These are phyloP conservation scores for Castanea mollissima DNA, from an alignment of 306 rosid species.

Conservation along the genomic window DNA sequence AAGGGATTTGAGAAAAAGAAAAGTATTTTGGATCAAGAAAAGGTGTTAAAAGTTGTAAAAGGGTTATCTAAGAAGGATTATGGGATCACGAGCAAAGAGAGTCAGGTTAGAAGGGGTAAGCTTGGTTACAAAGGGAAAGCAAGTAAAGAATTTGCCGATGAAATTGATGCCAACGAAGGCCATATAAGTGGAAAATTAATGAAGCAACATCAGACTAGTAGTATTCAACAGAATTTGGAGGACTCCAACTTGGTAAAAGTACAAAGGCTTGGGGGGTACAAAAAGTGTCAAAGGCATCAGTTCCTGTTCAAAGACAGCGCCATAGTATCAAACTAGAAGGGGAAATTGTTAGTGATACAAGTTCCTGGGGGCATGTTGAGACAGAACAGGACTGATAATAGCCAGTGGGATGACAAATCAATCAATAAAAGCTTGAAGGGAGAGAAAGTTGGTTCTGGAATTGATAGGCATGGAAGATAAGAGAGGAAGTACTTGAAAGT, in stretches of 20 bases:
- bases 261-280: conserved; percentile 9
- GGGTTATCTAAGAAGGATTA: conserved; percentile 18
- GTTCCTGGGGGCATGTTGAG: conserved; percentile 19
- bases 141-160: conserved; percentile 23
- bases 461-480: conserved; percentile 15
- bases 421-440: conserved; percentile 19
- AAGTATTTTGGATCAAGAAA: conserved; percentile 15
- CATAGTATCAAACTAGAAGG: conserved; percentile 5
- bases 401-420: conserved; percentile 27
- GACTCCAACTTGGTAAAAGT: conserved; percentile 15
- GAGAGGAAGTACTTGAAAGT: conserved; percentile 30
- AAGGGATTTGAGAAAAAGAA: conserved; percentile 15
- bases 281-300: conserved; percentile 13
- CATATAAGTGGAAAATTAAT: conserved; percentile 23
- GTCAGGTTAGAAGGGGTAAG: not conserved
- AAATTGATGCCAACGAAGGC: conserved; percentile 27
- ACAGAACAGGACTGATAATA: conserved; percentile 15
- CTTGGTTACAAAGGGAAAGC: conserved; percentile 19
- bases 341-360: not conserved
- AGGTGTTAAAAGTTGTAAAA: conserved; percentile 18
- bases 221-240: conserved; percentile 30
- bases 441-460: conserved; percentile 29
- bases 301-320: conserved; percentile 6
- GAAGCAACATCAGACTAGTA: conserved; percentile 25
- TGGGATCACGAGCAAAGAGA: conserved; percentile 8